phyloP scores from a whole-genome alignment of 2,329 filamentous ascomycete species.

The Cercospora janseana region DNA sequence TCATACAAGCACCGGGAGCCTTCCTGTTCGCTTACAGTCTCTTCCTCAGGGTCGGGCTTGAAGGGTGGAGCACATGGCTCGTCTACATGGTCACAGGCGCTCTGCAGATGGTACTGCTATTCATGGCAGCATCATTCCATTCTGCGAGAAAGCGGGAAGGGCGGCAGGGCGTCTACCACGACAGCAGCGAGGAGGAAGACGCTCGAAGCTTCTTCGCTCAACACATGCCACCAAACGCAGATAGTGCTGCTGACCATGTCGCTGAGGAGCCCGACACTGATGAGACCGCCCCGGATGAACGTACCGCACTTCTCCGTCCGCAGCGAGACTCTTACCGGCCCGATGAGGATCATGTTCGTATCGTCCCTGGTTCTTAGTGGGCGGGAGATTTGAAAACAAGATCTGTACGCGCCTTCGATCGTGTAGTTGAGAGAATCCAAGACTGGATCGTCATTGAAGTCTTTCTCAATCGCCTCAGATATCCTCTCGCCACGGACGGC shows the following conservation, averaged over 20 bases:
- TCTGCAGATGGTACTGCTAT: constrained; percentile 77
- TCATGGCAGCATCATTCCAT: constrained; percentile 62
- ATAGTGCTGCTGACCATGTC: not conserved
- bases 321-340: not conserved
- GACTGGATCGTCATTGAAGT: not conserved
- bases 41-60: constrained; percentile 65
- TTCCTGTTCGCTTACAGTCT: constrained; percentile 86
- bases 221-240: not conserved
- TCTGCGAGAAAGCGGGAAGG: constrained; percentile 1
- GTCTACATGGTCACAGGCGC: constrained; percentile 82
- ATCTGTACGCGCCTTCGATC: not conserved
- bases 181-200: constrained; percentile 16
- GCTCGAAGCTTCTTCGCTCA: no score
- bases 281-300: no score
- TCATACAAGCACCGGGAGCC: constrained; percentile 91
- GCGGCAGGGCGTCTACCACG: constrained; percentile 1
- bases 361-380: constrained; percentile 1
- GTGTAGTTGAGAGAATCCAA: not conserved
- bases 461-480: not conserved
- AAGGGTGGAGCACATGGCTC: constrained; percentile 94
- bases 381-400: not conserved
- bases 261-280: no score
- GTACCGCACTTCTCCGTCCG: constrained; percentile 1
- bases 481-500: not conserved
- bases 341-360: constrained; percentile 1